phyloP scores from a whole-genome alignment of 148 eudicot genomes.

The Rhododendron griersonianum region DNA sequence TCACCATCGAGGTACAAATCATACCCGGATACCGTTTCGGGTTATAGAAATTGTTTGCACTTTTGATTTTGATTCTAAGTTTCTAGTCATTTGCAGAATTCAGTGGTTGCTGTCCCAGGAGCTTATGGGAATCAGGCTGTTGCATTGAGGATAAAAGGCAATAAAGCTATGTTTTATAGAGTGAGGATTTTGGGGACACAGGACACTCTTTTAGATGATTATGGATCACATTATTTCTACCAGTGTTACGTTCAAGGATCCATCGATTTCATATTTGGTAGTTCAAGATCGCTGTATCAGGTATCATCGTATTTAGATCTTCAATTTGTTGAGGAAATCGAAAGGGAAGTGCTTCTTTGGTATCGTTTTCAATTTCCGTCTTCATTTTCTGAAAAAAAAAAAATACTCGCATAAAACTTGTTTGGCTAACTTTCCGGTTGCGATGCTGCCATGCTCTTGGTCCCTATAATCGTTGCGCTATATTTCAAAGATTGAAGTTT shows the following conservation, averaged over 20 bases:
- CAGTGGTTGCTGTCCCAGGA: conserved; percentile 53
- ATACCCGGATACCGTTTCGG: not conserved
- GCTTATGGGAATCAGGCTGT: conserved; percentile 74
- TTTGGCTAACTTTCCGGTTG: too few relatives aligned
- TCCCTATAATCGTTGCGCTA: too few relatives aligned
- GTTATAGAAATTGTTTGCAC: not conserved
- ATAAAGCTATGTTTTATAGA: conserved; percentile 60
- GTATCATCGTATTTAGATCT: conserved; percentile 18
- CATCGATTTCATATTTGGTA: conserved; percentile 84
- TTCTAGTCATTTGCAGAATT: conserved; percentile 40
- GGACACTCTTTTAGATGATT: conserved; percentile 79
- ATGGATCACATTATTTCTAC: conserved; percentile 69
- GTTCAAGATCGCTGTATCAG: conserved; percentile 70
- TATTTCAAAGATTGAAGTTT: too few relatives aligned
- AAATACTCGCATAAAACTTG: too few relatives aligned
- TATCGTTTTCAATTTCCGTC: not conserved
- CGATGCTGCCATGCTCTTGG: too few relatives aligned
- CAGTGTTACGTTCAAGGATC: conserved; percentile 75
- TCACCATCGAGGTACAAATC: conserved; percentile 66
- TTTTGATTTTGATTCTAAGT: not conserved
- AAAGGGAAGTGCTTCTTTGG: not conserved
- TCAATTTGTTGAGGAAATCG: not conserved
- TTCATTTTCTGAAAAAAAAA: not conserved
- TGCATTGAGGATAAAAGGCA: conserved; percentile 69
- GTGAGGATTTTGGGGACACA: conserved; percentile 72